These are phyloP conservation scores for Metschnikowia koreensis DNA, from an alignment of 805 yeast genomes.

Conservation along the genomic window DNA sequence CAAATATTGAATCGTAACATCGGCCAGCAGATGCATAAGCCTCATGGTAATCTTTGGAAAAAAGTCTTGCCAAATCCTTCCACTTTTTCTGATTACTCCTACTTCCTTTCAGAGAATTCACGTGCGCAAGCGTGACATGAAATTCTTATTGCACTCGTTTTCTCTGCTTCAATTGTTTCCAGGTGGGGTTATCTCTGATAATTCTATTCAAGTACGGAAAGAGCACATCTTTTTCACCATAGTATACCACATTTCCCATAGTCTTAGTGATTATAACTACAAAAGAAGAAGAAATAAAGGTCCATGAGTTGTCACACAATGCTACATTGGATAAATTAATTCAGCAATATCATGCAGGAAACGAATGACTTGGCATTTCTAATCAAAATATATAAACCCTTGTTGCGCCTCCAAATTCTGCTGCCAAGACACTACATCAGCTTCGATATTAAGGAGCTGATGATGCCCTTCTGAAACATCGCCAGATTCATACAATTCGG, in stretches of 20 bases:
- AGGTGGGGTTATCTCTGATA: slow-evolving; percentile 11
- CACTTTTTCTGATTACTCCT: neutral
- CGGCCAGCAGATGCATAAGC: slow-evolving; percentile 12
- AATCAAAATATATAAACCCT: slow-evolving; percentile 12
- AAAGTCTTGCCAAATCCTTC: neutral
- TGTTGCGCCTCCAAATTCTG: slow-evolving; percentile 7
- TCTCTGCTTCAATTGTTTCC: slow-evolving; percentile 23
- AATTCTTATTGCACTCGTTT: slow-evolving; percentile 50
- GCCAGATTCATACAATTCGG: slow-evolving; percentile 3
- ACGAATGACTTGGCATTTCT: neutral
- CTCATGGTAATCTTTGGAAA: neutral
- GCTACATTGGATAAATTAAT: too few relatives aligned
- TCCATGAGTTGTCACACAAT: too few relatives aligned
- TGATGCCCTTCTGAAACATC: slow-evolving; percentile 8
- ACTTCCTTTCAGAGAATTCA: slow-evolving; percentile 1
- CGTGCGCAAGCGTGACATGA: slow-evolving; percentile 68
- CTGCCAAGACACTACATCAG: slow-evolving; percentile 11
- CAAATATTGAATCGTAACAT: slow-evolving; percentile 19
- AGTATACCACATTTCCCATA: slow-evolving; percentile 7
- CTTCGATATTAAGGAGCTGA: slow-evolving; percentile 1
- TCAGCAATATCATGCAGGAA: neutral
- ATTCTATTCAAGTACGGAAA: slow-evolving; percentile 13
- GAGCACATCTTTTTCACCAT: slow-evolving; percentile 2
- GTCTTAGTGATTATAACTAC: neutral
- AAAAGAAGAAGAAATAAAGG: neutral